These are phyloP conservation scores for Tolypocladium inflatum DNA, from an alignment of 2,329 filamentous ascomycete species.

Conservation along the genomic window DNA sequence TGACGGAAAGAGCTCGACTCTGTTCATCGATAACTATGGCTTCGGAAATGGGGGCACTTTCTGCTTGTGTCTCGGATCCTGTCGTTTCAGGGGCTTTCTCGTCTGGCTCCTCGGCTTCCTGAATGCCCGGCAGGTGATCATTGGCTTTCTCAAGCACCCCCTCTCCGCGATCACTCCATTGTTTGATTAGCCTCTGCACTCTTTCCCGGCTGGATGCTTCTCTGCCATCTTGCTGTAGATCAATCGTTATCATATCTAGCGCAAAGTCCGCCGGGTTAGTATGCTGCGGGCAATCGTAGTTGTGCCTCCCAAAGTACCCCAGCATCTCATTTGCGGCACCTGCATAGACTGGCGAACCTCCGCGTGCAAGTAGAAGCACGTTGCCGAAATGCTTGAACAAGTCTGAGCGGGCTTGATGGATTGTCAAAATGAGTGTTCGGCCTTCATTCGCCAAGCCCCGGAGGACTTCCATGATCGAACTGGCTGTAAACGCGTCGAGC, in stretches of 20 bases:
- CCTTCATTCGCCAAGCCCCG: conserved; percentile 62
- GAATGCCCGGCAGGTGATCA: conserved; percentile 15
- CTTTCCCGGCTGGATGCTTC: conserved; percentile 55
- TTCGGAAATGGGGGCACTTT: neutral
- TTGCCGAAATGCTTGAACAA: conserved; percentile 64
- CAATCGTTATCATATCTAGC: conserved; percentile 66
- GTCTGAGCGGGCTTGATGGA: conserved; percentile 68
- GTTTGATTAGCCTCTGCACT: conserved; percentile 50
- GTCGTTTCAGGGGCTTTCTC: conserved; percentile 6
- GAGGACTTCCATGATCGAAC: conserved; percentile 67
- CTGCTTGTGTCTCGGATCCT: conserved; percentile 4
- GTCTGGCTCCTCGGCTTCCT: conserved; percentile 16
- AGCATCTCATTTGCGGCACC: conserved; percentile 57
- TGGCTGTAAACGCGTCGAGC: conserved; percentile 68
- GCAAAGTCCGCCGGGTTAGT: conserved; percentile 74
- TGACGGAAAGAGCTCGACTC: neutral
- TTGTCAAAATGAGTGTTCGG: conserved; percentile 65
- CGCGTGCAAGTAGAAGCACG: conserved; percentile 59
- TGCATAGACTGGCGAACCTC: conserved; percentile 59
- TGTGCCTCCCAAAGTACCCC: conserved; percentile 48
- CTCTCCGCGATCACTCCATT: conserved; percentile 34
- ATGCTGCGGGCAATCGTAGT: conserved; percentile 55
- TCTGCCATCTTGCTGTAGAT: conserved; percentile 54
- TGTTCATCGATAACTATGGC: neutral
- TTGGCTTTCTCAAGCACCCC: conserved; percentile 3